Base-by-base conservation (phyloP, 352 stramenopile genomes). In the Globisporangium megalacanthum region DNA sequence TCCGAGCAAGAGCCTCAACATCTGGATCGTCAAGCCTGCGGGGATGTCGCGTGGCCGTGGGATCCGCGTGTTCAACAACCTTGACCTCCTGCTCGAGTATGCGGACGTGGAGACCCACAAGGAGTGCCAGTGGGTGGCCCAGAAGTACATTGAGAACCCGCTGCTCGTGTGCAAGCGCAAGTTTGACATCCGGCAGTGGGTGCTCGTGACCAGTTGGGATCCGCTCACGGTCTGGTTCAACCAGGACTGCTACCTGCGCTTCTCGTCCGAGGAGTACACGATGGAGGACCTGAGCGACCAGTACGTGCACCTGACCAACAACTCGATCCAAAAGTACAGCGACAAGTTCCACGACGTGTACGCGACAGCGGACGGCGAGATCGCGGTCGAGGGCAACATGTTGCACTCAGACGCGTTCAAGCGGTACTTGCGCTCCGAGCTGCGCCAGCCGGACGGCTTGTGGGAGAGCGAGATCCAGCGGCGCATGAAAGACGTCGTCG, bases 1-100 rank as follows among this genome's bases (percentile, higher is more conserved):
- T 29, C 55, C 65, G 1, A 72, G 49, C 37, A 56, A 60, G 9
- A 86, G 75, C 39, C 62, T 73, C 22, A 98, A 98, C 61, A 75
- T 97, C 25, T 98, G 92, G 92, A 97, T 98, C 64, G 89, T 97
- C 39, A 98, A 98, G 70, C 92, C 92, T 1, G 88, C 84, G 6
- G 84, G 82, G 2, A 87, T 92, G 69, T 95, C 83, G 9, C 78
- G 88, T 22, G 86, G 86, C 4, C 76, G 87, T 22, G 86, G 91
- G 10, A 98, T 98, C 49, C 77, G 74, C 36, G 89, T 92, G 14
- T 97, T 97, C 62, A 87, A 90, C 56, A 65, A 96, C 33, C 64
- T 97, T 22, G 65, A 79, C 3, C 72, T 82, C 54, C 51, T 97
- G 35, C 65, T 97, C 5, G 77, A 79, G 41, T 96, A 97, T 57